A percentile compares a stretch with the other conserved stretches of the same genome.
These are phyloP conservation scores for Tricholoma sp. DNA, from an alignment of 768 basidiomycete species.

Conservation along the genomic window DNA sequence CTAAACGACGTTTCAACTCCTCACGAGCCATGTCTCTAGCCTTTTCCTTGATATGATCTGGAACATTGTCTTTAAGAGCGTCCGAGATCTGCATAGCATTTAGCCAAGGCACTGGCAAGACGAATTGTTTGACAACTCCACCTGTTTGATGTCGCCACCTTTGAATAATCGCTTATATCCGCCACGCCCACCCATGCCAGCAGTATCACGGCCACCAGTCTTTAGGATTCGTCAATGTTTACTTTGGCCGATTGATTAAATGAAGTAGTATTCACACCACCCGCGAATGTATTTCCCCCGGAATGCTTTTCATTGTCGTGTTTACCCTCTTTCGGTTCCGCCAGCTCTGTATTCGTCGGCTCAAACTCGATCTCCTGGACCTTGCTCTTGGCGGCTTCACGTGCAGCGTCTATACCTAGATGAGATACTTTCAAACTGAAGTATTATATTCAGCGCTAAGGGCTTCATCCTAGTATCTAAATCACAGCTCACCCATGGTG, in stretches of 20 bases:
- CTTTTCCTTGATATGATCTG: slow-evolving; percentile 55
- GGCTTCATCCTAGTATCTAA: not conserved
- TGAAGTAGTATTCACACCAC: slow-evolving; percentile 40
- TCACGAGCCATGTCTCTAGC: slow-evolving; percentile 64
- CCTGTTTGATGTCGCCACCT: slow-evolving; percentile 62
- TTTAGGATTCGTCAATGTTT: slow-evolving; percentile 16
- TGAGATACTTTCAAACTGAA: slow-evolving; percentile 46
- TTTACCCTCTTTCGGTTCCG: slow-evolving; percentile 55
- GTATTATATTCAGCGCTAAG: not conserved
- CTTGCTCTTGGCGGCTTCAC: slow-evolving; percentile 47
- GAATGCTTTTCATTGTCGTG: slow-evolving; percentile 59
- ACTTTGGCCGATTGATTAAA: not conserved
- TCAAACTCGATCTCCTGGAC: slow-evolving; percentile 54
- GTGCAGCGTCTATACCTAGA: slow-evolving; percentile 53
- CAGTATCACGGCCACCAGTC: slow-evolving; percentile 65
- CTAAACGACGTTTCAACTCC: slow-evolving; percentile 54
- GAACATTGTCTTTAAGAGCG: slow-evolving; percentile 50
- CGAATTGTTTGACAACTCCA: slow-evolving; percentile 10
- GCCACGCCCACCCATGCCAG: slow-evolving; percentile 61
- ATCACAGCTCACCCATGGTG: slow-evolving; percentile 47
- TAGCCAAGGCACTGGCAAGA: not conserved
- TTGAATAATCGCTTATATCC: slow-evolving; percentile 64
- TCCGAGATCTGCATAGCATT: slow-evolving; percentile 37
- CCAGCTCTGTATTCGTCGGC: slow-evolving; percentile 46
- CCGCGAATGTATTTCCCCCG: slow-evolving; percentile 63